phyloP scores from a whole-genome alignment of 2,329 filamentous ascomycete species.

The Penicillium thymicola region DNA sequence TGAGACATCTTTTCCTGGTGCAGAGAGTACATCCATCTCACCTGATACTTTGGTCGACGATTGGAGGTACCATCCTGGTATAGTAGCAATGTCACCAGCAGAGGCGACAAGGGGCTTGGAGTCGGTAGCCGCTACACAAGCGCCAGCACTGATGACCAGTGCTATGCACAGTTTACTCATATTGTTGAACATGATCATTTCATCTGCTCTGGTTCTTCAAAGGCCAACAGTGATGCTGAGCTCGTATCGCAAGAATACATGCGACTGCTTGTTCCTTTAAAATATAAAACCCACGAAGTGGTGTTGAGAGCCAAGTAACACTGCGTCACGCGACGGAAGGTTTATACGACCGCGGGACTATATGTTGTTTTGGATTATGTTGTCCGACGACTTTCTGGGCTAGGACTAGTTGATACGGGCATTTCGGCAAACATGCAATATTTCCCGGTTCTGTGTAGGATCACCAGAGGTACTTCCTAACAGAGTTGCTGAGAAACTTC shows the following conservation, averaged over 20 bases:
- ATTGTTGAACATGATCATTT: not conserved
- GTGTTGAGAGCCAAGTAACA: not conserved
- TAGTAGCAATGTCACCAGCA: slow-evolving; percentile 24
- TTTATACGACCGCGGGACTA: slow-evolving; percentile 11
- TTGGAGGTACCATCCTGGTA: slow-evolving; percentile 51
- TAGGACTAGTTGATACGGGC: slow-evolving; percentile 8
- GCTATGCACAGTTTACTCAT: not conserved
- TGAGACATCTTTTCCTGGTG: slow-evolving; percentile 45
- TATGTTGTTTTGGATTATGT: not conserved
- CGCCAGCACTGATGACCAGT: not conserved
- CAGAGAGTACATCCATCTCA: slow-evolving; percentile 43
- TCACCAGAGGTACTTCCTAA: slow-evolving; percentile 1
- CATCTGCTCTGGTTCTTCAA: not conserved
- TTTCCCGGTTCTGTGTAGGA: slow-evolving; percentile 2
- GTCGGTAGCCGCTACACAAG: not conserved
- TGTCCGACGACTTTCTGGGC: slow-evolving; percentile 4
- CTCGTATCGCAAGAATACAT: not conserved
- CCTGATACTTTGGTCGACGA: slow-evolving; percentile 40
- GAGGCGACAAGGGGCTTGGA: slow-evolving; percentile 17
- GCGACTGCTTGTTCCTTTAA: not conserved
- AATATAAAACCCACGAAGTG: not conserved
- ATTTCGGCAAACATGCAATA: slow-evolving; percentile 10
- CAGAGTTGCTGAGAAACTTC: not conserved
- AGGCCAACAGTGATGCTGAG: not conserved
- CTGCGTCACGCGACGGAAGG: not conserved